Conservation (phyloP, 352 stramenopile species). For the Paralagenidium karlingii region DNA sequence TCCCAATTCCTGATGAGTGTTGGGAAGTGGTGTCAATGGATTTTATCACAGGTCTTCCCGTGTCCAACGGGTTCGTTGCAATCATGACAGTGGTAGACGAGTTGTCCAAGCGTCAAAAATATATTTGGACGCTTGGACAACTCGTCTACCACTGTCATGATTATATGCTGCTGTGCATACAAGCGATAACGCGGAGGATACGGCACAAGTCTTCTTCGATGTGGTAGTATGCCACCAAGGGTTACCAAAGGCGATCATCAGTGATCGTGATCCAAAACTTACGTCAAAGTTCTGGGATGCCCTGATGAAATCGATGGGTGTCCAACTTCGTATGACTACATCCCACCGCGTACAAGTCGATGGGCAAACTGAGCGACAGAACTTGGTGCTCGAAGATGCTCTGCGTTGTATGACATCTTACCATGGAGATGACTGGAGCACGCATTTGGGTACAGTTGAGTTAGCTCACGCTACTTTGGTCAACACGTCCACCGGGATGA, state of each 20-base stretch:
- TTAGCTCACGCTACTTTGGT: conserved; percentile 10
- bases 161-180: too few species aligned
- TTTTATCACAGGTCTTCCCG: conserved; percentile 8
- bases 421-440: conserved; percentile 9
- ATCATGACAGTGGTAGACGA: conserved; percentile 3
- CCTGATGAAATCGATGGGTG: conserved; percentile 10
- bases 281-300: conserved; percentile 9
- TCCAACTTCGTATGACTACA: conserved; percentile 5
- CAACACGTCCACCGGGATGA: conserved; percentile 3
- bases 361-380: conserved; percentile 9
- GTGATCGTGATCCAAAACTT: conserved; percentile 10
- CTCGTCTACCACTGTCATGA: too few species aligned
- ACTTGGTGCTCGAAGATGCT: conserved; percentile 5
- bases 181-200: conserved; percentile 1
- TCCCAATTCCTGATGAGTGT: conserved; percentile 4
- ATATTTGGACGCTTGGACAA: conserved; percentile 4
- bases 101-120: conserved; percentile 8
- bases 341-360: conserved; percentile 6
- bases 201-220: conserved; percentile 7
- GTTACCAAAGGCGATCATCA: conserved; percentile 7
- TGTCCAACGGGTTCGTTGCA: conserved; percentile 5
- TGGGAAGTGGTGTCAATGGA: conserved; percentile 7
- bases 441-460: conserved; percentile 8
- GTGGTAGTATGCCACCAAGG: conserved; percentile 7
- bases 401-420: conserved; percentile 8